phyloP scores from a whole-genome alignment of 305 asterid species.

The Rubia tinctorum region DNA sequence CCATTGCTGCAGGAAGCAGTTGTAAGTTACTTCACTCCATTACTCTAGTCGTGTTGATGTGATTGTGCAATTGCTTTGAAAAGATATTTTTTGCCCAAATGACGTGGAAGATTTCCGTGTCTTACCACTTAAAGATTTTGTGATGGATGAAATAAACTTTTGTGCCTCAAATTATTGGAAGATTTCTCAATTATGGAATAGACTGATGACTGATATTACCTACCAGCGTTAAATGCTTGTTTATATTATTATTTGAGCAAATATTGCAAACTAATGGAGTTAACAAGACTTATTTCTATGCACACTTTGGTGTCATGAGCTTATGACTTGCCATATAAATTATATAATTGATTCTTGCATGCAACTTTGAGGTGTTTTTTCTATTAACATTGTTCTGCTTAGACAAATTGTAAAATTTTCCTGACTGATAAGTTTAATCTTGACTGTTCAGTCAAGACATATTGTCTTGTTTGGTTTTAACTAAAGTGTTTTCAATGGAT shows the following conservation, averaged over 20 bases:
- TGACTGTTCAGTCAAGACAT: no score
- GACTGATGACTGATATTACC: not conserved
- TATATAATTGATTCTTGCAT: not conserved
- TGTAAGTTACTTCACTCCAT: slow-evolving; percentile 46
- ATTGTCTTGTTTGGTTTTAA: no score
- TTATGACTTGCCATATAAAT: not conserved
- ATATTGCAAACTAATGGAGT: not conserved
- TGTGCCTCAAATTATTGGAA: not conserved
- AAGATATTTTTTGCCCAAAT: not conserved
- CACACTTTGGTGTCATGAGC: not conserved
- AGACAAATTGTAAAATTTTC: not conserved
- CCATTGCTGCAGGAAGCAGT: slow-evolving; percentile 66
- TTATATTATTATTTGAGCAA: not conserved
- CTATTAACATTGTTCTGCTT: not conserved
- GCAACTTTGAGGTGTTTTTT: not conserved
- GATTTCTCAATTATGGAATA: not conserved
- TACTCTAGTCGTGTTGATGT: not conserved
- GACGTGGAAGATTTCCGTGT: not conserved
- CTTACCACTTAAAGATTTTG: not conserved
- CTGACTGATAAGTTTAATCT: not conserved
- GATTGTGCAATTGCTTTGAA: not conserved
- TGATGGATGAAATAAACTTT: not conserved
- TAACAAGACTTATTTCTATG: no score
- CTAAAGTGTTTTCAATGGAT: no score
- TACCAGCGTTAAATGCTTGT: not conserved